Evolutionary conservation across 768 basidiomycete species (phyloP), one percentile per base, ranked within the genome.

Genomic region (Tricholoma terreum): DNA sequence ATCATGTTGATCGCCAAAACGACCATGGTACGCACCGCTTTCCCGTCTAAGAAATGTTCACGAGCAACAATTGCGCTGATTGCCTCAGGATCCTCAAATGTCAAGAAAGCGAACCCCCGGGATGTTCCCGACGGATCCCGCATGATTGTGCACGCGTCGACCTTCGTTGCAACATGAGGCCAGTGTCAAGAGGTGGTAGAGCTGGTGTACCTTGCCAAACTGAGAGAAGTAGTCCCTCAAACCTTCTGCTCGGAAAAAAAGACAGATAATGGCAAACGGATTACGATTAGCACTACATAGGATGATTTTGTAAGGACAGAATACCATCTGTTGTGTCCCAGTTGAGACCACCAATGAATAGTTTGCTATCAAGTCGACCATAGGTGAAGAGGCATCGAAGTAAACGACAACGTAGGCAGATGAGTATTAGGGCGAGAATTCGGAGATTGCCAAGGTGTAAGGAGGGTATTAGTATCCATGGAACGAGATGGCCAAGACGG

Each of bases 261-360:
- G 58, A 55, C 54, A 54, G 63, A 40, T 50, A 51, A 56, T 60
- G 58, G 51, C 66, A 63, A 66, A 62, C 63, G 55, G 57, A 57
- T 66, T 63, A 58, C 56, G 70, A 75, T 76, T 73, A 76, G 75
- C 68, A 67, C 66, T 65, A 73, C 63, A 67, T 65, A 70, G 65
- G 55, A 60, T 60, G 69, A 62, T 62, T 62, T 62, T 63, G 60
- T 64, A 68, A 69, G 64, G 69, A 67, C 63, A 65, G 64, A 73
- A 78, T 80, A 92, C 91, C 91, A 79, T 92, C 91, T 75, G 87
- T 89, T 68, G 91, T 93, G 69, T 92, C 90, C 91, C 91, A 93
- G 77, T 87, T 92, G 62, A 93, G 80, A 67, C 91, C 91, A 65
- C 91, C 91, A 71, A 93, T 86, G 78, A 93, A 93, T 81, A 93